Percentiles rank a stretch among this genome's conserved stretches.
Evolutionary conservation across 352 stramenopile genomes (phyloP).

Genomic region (Phytopythium oedochilum): DNA sequence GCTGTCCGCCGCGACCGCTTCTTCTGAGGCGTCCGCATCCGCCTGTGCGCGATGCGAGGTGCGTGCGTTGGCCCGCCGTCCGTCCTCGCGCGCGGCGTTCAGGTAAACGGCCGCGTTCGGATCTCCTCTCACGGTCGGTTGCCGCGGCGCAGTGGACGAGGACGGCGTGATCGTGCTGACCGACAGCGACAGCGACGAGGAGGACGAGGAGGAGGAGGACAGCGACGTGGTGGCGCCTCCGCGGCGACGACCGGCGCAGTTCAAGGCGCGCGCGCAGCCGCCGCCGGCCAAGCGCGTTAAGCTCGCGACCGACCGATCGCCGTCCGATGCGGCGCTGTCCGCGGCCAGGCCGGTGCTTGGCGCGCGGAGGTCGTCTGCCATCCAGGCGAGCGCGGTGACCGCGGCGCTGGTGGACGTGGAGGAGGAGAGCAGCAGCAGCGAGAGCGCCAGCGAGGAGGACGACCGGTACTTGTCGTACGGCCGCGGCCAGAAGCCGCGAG

Average conservation of each 20-base stretch:
- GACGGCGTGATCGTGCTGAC: slow-evolving; percentile 5
- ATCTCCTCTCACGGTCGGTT: not conserved
- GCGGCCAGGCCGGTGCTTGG: too few relatives aligned
- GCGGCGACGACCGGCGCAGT: not conserved
- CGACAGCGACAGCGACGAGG: not conserved
- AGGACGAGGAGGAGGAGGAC: not conserved
- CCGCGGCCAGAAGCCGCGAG: not conserved
- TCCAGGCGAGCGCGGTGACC: slow-evolving; percentile 6
- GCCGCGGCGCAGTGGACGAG: slow-evolving; percentile 1
- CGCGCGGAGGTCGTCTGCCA: not conserved
- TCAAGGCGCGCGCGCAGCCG: not conserved
- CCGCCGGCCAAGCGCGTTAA: not conserved
- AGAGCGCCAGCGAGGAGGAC: not conserved
- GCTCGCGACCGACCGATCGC: not conserved
- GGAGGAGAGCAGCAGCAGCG: slow-evolving; percentile 5
- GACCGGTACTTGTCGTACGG: not conserved
- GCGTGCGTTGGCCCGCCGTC: not conserved
- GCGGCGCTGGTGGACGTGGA: slow-evolving; percentile 1
- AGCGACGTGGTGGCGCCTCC: not conserved
- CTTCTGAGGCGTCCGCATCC: not conserved
- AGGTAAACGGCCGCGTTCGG: too few relatives aligned
- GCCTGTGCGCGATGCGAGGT: not conserved
- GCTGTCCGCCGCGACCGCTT: too few relatives aligned
- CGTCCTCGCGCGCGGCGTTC: too few relatives aligned
- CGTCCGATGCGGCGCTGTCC: too few relatives aligned